These are phyloP conservation scores for Rubroshorea leprosula DNA, from an alignment of 345 rosid species.

Conservation along the genomic window DNA sequence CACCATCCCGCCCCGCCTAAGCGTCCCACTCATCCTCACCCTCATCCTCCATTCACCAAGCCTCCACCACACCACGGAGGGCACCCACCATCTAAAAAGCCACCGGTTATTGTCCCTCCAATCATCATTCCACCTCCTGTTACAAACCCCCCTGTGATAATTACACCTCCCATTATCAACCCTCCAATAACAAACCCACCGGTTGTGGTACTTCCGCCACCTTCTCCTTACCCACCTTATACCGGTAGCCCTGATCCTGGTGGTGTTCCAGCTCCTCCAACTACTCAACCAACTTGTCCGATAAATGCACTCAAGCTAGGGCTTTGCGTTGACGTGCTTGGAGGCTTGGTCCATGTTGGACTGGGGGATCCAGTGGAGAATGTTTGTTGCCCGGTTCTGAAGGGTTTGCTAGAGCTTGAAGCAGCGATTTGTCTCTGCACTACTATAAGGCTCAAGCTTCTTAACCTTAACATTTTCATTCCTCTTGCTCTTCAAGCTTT, in stretches of 20 bases:
- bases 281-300: slow-evolving; percentile 46
- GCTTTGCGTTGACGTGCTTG: slow-evolving; percentile 59
- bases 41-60: slow-evolving; percentile 32
- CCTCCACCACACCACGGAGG: slow-evolving; percentile 60
- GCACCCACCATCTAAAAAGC: slow-evolving; percentile 24
- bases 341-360: slow-evolving; percentile 70
- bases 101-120: slow-evolving; percentile 29
- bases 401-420: slow-evolving; percentile 58
- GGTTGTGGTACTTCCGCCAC: slow-evolving; percentile 40
- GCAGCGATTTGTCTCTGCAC: slow-evolving; percentile 80
- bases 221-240: slow-evolving; percentile 44
- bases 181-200: slow-evolving; percentile 28
- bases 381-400: slow-evolving; percentile 65
- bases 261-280: slow-evolving; percentile 33
- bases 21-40: slow-evolving; percentile 25
- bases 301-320: slow-evolving; percentile 63
- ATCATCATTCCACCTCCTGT: slow-evolving; percentile 19
- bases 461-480: slow-evolving; percentile 54
- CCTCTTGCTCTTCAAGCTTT: slow-evolving; percentile 78
- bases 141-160: slow-evolving; percentile 22
- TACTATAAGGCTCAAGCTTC: slow-evolving; percentile 60
- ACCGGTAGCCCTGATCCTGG: slow-evolving; percentile 22
- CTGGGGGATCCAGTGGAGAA: slow-evolving; percentile 64
- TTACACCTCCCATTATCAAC: too few species aligned
- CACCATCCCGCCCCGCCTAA: slow-evolving; percentile 14